Evolutionary conservation across 306 rosid genomes (phyloP).

Genomic region (Boehmeria nivea): DNA sequence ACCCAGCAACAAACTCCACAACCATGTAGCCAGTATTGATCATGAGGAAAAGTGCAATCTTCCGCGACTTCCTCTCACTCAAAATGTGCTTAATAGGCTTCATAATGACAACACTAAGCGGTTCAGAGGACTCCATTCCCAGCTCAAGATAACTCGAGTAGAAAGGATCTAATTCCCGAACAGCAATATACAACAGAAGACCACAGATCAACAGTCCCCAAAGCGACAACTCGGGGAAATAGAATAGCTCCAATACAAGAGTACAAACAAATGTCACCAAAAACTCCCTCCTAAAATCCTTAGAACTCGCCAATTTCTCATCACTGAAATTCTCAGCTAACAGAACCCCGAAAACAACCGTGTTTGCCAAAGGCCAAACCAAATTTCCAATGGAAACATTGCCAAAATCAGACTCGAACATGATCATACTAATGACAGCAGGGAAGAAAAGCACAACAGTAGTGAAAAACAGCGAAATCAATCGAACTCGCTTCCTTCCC

Average conservation of each 20-base stretch:
- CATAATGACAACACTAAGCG: slow-evolving; percentile 43
- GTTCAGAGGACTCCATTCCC: slow-evolving; percentile 47
- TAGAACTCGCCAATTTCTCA: slow-evolving; percentile 40
- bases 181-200: slow-evolving; percentile 58
- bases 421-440: slow-evolving; percentile 51
- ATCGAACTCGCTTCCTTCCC: slow-evolving; percentile 50
- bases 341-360: slow-evolving; percentile 79
- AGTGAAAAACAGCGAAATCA: slow-evolving; percentile 65
- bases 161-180: slow-evolving; percentile 70
- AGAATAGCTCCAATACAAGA: slow-evolving; percentile 62
- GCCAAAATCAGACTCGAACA: slow-evolving; percentile 43
- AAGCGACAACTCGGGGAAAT: slow-evolving; percentile 77
- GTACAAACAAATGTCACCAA: slow-evolving; percentile 64
- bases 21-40: slow-evolving; percentile 83
- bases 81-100: slow-evolving; percentile 68
- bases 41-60: slow-evolving; percentile 82
- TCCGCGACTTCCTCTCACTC: slow-evolving; percentile 87
- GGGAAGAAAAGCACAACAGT: slow-evolving; percentile 73
- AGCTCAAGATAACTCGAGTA: slow-evolving; percentile 30
- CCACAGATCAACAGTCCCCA: slow-evolving; percentile 89
- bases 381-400: slow-evolving; percentile 40
- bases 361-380: slow-evolving; percentile 77
- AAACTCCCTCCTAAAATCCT: slow-evolving; percentile 65
- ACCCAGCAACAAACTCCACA: slow-evolving; percentile 87
- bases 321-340: slow-evolving; percentile 53